Conservation (phyloP, 2,329 filamentous ascomycete genomes). For the Colletotrichum trifolii region DNA sequence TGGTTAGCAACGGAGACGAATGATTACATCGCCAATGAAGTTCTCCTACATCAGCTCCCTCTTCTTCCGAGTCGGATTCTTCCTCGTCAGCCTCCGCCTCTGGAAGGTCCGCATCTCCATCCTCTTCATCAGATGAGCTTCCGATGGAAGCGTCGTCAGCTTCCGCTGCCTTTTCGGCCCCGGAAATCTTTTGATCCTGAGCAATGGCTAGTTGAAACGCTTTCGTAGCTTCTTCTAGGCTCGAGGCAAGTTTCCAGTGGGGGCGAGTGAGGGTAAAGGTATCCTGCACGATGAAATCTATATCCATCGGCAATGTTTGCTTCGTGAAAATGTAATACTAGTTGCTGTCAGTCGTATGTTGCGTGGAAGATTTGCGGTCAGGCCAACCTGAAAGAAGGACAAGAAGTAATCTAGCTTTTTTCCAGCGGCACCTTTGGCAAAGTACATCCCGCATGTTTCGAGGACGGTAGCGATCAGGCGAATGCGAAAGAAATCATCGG, state of each 20-base stretch:
- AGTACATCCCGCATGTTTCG: slow-evolving; percentile 96
- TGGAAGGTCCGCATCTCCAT: slow-evolving; percentile 71
- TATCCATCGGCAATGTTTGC: slow-evolving; percentile 90
- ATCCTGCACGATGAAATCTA: slow-evolving; percentile 96
- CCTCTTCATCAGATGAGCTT: slow-evolving; percentile 80
- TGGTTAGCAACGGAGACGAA: slow-evolving; percentile 23
- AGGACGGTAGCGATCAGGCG: slow-evolving; percentile 88
- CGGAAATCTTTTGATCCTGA: slow-evolving; percentile 86
- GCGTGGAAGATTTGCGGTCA: neutral
- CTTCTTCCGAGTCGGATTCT: slow-evolving; percentile 50
- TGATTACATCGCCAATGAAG: slow-evolving; percentile 29
- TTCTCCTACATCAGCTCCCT: slow-evolving; percentile 18
- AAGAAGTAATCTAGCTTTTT: slow-evolving; percentile 99
- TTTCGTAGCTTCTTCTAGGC: slow-evolving; percentile 83
- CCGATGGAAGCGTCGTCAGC: slow-evolving; percentile 78
- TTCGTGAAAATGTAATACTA: slow-evolving; percentile 95
- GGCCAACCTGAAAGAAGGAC: slow-evolving; percentile 83
- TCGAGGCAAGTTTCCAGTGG: slow-evolving; percentile 89
- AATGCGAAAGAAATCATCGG: slow-evolving; percentile 96
- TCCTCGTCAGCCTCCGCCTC: slow-evolving; percentile 71
- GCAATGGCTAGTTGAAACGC: slow-evolving; percentile 89
- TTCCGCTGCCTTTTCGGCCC: slow-evolving; percentile 75
- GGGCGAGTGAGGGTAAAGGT: slow-evolving; percentile 86
- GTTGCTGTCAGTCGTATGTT: slow-evolving; percentile 33
- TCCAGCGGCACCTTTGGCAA: slow-evolving; percentile 90